Conservation (phyloP, 2,329 filamentous ascomycete genomes). For the Emericellopsis cladophorae region DNA sequence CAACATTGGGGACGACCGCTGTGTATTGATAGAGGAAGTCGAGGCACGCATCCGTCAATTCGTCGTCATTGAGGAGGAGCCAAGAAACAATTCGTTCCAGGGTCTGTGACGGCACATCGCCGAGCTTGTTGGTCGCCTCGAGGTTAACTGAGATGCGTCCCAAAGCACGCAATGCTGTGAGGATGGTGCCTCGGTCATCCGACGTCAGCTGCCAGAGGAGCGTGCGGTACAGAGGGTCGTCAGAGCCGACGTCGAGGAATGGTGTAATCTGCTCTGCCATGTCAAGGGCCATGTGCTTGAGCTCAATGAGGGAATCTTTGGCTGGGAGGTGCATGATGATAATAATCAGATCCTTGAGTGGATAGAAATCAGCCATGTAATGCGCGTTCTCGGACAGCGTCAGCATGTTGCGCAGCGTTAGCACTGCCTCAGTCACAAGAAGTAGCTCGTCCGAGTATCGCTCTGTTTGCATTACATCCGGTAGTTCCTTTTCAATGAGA, state of each 20-base stretch:
- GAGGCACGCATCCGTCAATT: slow-evolving; percentile 74
- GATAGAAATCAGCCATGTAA: slow-evolving; percentile 62
- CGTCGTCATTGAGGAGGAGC: slow-evolving; percentile 77
- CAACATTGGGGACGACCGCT: slow-evolving; percentile 71
- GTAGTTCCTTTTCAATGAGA: slow-evolving; percentile 44
- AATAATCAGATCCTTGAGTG: slow-evolving; percentile 71
- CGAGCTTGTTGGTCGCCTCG: slow-evolving; percentile 64
- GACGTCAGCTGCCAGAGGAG: slow-evolving; percentile 53
- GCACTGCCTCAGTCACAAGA: slow-evolving; percentile 70
- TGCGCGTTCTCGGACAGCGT: slow-evolving; percentile 78
- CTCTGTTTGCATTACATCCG: slow-evolving; percentile 60
- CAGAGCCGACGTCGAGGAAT: slow-evolving; percentile 57
- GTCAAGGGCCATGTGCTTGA: slow-evolving; percentile 85
- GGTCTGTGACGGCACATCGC: slow-evolving; percentile 51
- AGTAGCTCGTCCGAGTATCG: slow-evolving; percentile 59
- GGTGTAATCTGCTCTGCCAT: slow-evolving; percentile 84
- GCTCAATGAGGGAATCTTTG: slow-evolving; percentile 60
- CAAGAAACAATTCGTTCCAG: slow-evolving; percentile 60
- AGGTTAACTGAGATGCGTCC: slow-evolving; percentile 82
- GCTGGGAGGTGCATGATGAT: slow-evolving; percentile 69
- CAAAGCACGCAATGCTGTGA: slow-evolving; percentile 70
- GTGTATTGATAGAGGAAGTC: slow-evolving; percentile 97
- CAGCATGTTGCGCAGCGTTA: slow-evolving; percentile 94
- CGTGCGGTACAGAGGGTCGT: slow-evolving; percentile 69
- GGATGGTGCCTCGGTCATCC: slow-evolving; percentile 68